Evolutionary conservation across 306 rosid species (phyloP).

Genomic region (Cicer cuneatum): DNA sequence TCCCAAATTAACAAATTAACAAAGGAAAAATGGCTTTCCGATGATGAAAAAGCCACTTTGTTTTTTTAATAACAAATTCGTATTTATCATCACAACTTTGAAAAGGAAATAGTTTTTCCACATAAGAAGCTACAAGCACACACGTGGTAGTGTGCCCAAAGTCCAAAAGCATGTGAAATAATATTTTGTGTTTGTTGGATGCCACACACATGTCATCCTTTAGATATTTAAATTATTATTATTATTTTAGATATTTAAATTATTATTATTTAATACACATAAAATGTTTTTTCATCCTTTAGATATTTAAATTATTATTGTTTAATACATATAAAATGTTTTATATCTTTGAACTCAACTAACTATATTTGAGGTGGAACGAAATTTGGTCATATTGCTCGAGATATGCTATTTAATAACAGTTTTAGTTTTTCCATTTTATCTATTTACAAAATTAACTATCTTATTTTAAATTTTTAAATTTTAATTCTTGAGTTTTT

Average conservation of each 20-base stretch:
- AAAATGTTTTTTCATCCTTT: too few species aligned
- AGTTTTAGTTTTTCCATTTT: too few species aligned
- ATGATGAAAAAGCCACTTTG: slow-evolving; percentile 41
- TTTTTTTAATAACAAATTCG: neutral
- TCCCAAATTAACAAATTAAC: neutral
- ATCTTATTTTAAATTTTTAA: too few species aligned
- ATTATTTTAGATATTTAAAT: neutral
- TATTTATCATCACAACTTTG: slow-evolving; percentile 1
- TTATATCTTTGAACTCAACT: too few species aligned
- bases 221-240: neutral
- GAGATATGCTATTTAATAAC: too few species aligned
- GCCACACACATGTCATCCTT: neutral
- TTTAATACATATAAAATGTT: too few species aligned
- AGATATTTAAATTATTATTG: too few species aligned
- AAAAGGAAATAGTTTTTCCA: neutral
- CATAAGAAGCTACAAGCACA: neutral
- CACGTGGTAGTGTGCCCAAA: neutral
- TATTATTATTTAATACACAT: too few species aligned
- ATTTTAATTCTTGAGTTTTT: too few species aligned
- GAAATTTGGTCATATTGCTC: neutral
- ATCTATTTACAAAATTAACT: too few species aligned
- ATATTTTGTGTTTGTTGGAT: too few species aligned
- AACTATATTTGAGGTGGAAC: neutral
- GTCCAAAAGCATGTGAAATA: neutral
- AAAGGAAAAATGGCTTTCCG: slow-evolving; percentile 35